Conservation (phyloP, 176 grass and related monocot species). For the Tuctoria greenei region DNA sequence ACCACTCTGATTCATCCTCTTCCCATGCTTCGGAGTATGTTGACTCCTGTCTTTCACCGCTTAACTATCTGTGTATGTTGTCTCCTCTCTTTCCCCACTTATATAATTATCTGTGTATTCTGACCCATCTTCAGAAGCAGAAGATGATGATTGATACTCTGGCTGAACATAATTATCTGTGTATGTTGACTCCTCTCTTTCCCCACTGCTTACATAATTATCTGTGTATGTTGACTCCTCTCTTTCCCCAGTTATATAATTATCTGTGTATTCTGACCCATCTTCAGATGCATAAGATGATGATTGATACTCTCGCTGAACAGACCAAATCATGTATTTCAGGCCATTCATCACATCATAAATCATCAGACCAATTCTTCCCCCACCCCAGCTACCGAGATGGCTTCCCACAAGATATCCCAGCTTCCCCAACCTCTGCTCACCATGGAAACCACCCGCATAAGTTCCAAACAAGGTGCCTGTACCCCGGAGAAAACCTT, state of each 20-base stretch:
- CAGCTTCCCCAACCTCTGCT: conserved; percentile 77
- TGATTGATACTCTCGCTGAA: conserved; percentile 42
- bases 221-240: conserved; percentile 46
- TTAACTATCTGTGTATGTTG: conserved; percentile 44
- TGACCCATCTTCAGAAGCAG: conserved; percentile 23
- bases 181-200: too few species aligned
- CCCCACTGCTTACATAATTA: conserved; percentile 35
- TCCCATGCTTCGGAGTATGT: conserved; percentile 36
- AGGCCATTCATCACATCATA: conserved; percentile 88
- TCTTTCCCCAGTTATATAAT: conserved; percentile 32
- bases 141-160: conserved; percentile 36
- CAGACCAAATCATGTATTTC: conserved; percentile 64
- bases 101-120: conserved; percentile 48
- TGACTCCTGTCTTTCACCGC: conserved; percentile 33
- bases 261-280: conserved; percentile 42
- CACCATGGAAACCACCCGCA: conserved; percentile 75
- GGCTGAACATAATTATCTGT: conserved; percentile 51
- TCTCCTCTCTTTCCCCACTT: conserved; percentile 29
- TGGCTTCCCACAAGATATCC: conserved; percentile 94
- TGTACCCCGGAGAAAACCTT: conserved; percentile 79
- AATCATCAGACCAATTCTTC: conserved; percentile 92
- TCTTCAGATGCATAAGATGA: conserved; percentile 24
- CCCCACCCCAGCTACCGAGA: conserved; percentile 90
- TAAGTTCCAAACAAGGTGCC: conserved; percentile 95
- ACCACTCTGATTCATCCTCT: conserved; percentile 46